phyloP scores from a whole-genome alignment of 106 monocot genomes.

The Apostasia shenzhenica region DNA sequence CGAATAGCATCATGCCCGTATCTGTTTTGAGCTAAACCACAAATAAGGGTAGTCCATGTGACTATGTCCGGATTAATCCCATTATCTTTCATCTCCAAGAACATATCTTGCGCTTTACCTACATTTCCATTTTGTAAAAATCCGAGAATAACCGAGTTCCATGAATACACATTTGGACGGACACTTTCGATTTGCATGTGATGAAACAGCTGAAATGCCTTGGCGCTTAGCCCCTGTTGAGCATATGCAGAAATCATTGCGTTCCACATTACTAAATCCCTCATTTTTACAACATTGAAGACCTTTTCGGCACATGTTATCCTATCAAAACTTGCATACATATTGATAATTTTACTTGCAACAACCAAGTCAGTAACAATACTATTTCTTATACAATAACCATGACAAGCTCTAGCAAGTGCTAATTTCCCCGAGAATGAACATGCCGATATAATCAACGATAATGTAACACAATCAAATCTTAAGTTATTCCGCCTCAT shows the following conservation, averaged over 20 bases:
- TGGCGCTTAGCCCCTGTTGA: slow-evolving; percentile 18
- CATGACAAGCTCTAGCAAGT: slow-evolving; percentile 32
- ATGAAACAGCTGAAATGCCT: slow-evolving; percentile 35
- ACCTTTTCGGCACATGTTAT: slow-evolving; percentile 21
- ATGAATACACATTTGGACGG: slow-evolving; percentile 35
- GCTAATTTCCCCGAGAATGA: slow-evolving; percentile 10
- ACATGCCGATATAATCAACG: slow-evolving; percentile 32
- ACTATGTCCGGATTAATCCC: slow-evolving; percentile 21
- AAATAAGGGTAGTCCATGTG: slow-evolving; percentile 34
- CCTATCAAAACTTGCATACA: slow-evolving; percentile 42
- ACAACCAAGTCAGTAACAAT: slow-evolving; percentile 28
- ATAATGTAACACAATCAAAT: slow-evolving; percentile 52
- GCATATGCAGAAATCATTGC: slow-evolving; percentile 42
- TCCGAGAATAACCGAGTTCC: slow-evolving; percentile 38
- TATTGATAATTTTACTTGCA: slow-evolving; percentile 21
- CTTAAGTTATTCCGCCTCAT: slow-evolving; percentile 25
- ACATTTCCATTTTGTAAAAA: slow-evolving; percentile 31
- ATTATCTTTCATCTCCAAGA: slow-evolving; percentile 27
- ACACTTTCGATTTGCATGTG: slow-evolving; percentile 39
- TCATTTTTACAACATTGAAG: slow-evolving; percentile 15
- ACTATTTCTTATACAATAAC: slow-evolving; percentile 39
- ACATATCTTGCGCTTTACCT: slow-evolving; percentile 27
- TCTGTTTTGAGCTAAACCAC: slow-evolving; percentile 35
- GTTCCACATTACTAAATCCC: slow-evolving; percentile 43
- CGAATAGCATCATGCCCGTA: slow-evolving; percentile 21